phyloP scores from a whole-genome alignment of 2,329 filamentous ascomycete species.

The Aspergillus pseudoviridinutans region DNA sequence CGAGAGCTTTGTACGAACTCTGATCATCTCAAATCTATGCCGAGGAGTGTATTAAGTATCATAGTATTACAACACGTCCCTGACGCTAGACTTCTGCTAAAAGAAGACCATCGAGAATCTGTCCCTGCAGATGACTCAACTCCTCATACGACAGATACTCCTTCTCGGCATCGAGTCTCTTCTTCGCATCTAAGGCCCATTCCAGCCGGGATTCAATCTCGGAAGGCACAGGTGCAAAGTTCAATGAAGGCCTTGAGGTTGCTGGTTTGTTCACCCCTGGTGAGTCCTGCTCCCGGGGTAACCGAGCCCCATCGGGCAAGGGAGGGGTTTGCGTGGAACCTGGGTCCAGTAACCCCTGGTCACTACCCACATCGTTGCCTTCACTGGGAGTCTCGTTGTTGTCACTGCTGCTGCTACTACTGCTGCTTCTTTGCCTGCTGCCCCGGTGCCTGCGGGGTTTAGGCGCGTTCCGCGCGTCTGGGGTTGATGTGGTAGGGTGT shows the following conservation, averaged over 20 bases:
- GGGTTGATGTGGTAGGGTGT: neutral
- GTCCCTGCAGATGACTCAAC: neutral
- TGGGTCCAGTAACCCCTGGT: neutral
- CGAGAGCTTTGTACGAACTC: too few species aligned
- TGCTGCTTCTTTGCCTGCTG: neutral
- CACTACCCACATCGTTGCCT: neutral
- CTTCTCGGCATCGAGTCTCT: neutral
- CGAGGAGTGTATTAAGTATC: too few species aligned
- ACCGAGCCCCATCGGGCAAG: neutral
- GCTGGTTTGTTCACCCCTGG: neutral
- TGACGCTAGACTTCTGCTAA: neutral
- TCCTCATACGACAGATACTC: neutral
- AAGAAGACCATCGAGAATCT: neutral
- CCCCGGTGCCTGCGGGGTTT: neutral
- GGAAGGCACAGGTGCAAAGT: neutral
- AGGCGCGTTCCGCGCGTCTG: neutral
- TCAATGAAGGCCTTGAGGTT: neutral
- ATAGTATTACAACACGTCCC: too few species aligned
- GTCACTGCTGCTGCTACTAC: neutral
- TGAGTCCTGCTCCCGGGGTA: neutral
- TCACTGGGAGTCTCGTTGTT: neutral
- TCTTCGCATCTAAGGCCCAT: neutral
- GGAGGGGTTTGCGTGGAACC: neutral
- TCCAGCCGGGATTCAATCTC: neutral
- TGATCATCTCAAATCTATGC: too few species aligned